A percentile compares a stretch with the other conserved stretches of the same genome.
phyloP scores from a whole-genome alignment of 2,329 filamentous ascomycete species.

The Scopulariopsis brevicaulis region DNA sequence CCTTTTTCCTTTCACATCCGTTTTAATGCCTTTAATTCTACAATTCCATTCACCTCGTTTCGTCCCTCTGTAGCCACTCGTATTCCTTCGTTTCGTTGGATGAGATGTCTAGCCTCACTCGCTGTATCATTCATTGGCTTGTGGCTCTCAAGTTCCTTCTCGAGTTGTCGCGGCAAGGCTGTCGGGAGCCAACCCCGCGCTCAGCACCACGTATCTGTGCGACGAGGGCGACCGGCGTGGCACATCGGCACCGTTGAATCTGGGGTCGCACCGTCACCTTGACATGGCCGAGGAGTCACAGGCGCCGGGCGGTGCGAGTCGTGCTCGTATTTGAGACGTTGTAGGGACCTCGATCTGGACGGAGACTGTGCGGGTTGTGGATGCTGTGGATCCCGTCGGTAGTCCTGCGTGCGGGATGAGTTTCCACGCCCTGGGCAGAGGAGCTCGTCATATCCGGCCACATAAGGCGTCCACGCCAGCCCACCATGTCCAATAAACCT shows the following conservation, averaged over 20 bases:
- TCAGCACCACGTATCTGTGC: not conserved
- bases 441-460: not conserved
- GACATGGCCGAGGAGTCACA: not conserved
- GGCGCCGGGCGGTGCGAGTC: not conserved
- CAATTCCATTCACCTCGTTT: not conserved
- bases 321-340: not conserved
- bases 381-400: not conserved
- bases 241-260: not conserved
- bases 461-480: not conserved
- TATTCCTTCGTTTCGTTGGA: too few relatives aligned
- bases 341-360: not conserved
- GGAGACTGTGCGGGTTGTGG: not conserved
- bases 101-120: too few relatives aligned
- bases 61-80: too few relatives aligned
- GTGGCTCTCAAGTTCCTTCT: too few relatives aligned
- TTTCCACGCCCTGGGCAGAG: not conserved
- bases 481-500: not conserved
- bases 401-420: not conserved
- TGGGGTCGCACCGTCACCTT: not conserved
- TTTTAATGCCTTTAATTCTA: not conserved
- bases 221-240: not conserved
- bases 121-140: too few relatives aligned
- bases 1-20: not conserved
- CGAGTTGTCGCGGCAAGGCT: not conserved
- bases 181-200: not conserved